phyloP scores from a whole-genome alignment of 2,329 filamentous ascomycete species.

The Cladorrhinum sp. region DNA sequence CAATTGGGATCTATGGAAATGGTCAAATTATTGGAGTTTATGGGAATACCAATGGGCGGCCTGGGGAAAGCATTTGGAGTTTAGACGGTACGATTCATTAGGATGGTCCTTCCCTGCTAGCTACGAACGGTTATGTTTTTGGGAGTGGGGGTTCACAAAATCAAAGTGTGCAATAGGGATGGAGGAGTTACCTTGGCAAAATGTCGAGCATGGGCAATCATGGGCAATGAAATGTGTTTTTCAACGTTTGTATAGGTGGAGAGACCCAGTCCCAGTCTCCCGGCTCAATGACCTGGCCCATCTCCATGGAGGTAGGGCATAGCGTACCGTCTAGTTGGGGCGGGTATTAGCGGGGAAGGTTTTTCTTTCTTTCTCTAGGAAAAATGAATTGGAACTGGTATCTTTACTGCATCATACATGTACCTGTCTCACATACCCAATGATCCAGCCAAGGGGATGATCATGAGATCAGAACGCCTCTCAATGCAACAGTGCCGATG shows the following conservation, averaged over 20 bases:
- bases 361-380: neutral
- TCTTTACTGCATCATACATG: neutral
- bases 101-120: constrained; percentile 8
- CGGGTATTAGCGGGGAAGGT: neutral
- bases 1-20: neutral
- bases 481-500: constrained; percentile 3
- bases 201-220: neutral
- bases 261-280: neutral
- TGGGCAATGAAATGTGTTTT: neutral
- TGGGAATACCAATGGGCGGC: constrained; percentile 20
- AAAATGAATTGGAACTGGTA: neutral
- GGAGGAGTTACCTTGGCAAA: neutral
- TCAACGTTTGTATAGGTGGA: neutral
- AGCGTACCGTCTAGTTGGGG: neutral
- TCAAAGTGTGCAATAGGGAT: constrained; percentile 1
- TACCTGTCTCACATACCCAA: neutral
- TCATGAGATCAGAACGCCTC: constrained; percentile 11
- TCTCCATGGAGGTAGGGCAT: neutral
- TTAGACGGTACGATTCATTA: constrained; percentile 18
- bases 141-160: constrained; percentile 5
- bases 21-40: constrained; percentile 21
- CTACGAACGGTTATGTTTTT: constrained; percentile 12
- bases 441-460: neutral
- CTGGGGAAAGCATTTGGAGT: constrained; percentile 19
- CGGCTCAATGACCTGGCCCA: neutral